Evolutionary conservation across 441 rosid species (phyloP), one percentile per base, ranked within the genome.

Genomic region (Adansonia grandidieri): DNA sequence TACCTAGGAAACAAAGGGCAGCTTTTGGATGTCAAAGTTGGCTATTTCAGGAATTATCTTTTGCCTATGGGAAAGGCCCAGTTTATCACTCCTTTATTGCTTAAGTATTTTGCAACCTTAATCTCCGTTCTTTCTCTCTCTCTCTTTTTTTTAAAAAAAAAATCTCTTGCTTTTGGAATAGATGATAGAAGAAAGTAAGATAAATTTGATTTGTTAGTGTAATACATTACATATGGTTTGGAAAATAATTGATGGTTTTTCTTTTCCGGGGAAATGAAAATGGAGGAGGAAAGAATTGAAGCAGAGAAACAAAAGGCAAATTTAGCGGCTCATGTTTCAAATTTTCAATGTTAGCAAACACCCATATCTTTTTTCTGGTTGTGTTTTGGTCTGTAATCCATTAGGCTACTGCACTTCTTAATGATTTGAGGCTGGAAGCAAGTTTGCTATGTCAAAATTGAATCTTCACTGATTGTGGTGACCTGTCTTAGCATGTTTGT

Each of bases 221-320:
- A 60, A 70, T 32, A 6, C 14, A 28, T 50, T 22, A 53, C 3
- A 9, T 9, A 7, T 54, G 22, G 24, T 60, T 6, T 62, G 17
- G 68, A 61, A 74, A 14, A 42, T 20, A 50, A 22, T 44, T 56
- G 8, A 57, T 61, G 45, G 37, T 53, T 47, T 53, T 51, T 24
- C 76, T 24, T 24, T 24, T 64, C 10, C 73, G 92, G 98, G 90
- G 98, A 95, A 86, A 87, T 93, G 94, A 86, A 81, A 81, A 78
- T 93, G 78, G 95, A 93, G 87, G 89, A 91, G 9, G 96, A 92
- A 81, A 82, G 97, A 80, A 95, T 93, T 45, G 95, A 90, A 84
- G 97, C 98, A 68, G 99, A 95, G 82, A 95, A 93, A 83, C 81
- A 78, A 80, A 81, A 97, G 94, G 98, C 93, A 93, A 86, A 85